These are phyloP conservation scores for Aspergillus ustus DNA, from an alignment of 2,329 filamentous ascomycete genomes.

Conservation along the genomic window DNA sequence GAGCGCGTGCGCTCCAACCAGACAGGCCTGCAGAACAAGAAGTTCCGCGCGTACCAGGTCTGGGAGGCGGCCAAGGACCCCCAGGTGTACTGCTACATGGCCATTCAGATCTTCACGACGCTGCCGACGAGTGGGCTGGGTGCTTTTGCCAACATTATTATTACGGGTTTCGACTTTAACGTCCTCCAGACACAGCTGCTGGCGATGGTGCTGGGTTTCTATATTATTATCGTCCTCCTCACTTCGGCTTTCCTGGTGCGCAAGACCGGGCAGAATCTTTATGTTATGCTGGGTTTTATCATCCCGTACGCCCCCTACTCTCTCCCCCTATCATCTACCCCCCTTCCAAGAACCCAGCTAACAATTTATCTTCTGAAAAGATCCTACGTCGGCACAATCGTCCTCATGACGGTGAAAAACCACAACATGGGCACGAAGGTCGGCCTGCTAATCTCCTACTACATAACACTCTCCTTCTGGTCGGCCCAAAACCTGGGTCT, in stretches of 20 bases:
- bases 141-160: constrained; percentile 75
- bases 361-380: constrained; percentile 38
- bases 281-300: constrained; percentile 69
- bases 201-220: constrained; percentile 72
- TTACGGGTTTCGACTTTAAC: constrained; percentile 69
- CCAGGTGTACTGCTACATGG: constrained; percentile 67
- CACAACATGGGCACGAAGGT: constrained; percentile 62
- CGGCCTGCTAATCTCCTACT: constrained; percentile 74
- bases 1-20: constrained; percentile 65
- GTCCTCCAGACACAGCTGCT: constrained; percentile 72
- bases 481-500: constrained; percentile 70
- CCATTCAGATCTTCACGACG: constrained; percentile 72
- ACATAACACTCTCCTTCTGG: constrained; percentile 79
- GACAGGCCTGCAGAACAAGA: constrained; percentile 64
- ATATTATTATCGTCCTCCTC: constrained; percentile 73
- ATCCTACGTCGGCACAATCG: constrained; percentile 72
- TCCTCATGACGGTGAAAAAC: constrained; percentile 71
- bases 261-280: constrained; percentile 69
- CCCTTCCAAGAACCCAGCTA: background rate
- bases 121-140: constrained; percentile 74
- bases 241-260: constrained; percentile 70
- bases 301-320: constrained; percentile 58
- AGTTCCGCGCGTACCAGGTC: constrained; percentile 59
- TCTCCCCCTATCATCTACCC: background rate
- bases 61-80: constrained; percentile 66